These are phyloP conservation scores for Septoria petroselini DNA, from an alignment of 2,329 filamentous ascomycete genomes.

Conservation along the genomic window DNA sequence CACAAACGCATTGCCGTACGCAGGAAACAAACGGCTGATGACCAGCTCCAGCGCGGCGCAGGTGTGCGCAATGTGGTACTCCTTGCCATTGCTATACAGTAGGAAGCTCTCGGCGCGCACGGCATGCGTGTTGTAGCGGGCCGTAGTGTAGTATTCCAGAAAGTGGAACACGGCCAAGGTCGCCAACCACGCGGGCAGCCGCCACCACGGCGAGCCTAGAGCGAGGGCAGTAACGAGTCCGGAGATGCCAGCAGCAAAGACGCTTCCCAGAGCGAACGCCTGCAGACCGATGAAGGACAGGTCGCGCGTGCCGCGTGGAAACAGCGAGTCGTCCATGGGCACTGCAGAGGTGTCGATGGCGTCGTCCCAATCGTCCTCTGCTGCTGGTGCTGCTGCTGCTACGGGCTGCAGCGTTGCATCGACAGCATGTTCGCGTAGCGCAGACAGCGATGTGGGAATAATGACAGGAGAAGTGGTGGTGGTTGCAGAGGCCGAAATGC, in stretches of 20 bases:
- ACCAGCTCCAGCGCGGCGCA: constrained; percentile 71
- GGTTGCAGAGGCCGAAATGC: constrained; percentile 11
- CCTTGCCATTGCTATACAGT: constrained; percentile 76
- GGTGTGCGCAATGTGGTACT: constrained; percentile 79
- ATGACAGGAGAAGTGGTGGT: constrained; percentile 2
- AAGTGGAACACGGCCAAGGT: constrained; percentile 83
- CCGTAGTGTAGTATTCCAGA: constrained; percentile 91
- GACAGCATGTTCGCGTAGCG: background rate
- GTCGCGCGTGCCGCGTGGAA: constrained; percentile 44
- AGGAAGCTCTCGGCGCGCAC: constrained; percentile 76
- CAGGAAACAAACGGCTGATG: constrained; percentile 44
- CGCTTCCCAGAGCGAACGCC: constrained; percentile 45
- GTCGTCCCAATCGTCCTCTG: constrained; percentile 14
- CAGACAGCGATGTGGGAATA: background rate
- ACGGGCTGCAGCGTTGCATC: constrained; percentile 1
- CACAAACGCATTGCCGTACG: constrained; percentile 37
- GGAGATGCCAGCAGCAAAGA: constrained; percentile 38
- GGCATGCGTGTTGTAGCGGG: constrained; percentile 72
- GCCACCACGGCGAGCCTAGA: constrained; percentile 46
- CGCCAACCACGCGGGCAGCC: constrained; percentile 61
- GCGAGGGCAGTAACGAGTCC: constrained; percentile 28
- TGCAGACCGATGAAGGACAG: constrained; percentile 49
- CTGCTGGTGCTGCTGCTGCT: no score
- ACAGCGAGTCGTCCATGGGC: constrained; percentile 37
- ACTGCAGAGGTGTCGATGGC: constrained; percentile 16